Percentiles rank a stretch among this genome's conserved stretches.
These are phyloP conservation scores for Vinca minor DNA, from an alignment of 257 asterid species.

Conservation along the genomic window DNA sequence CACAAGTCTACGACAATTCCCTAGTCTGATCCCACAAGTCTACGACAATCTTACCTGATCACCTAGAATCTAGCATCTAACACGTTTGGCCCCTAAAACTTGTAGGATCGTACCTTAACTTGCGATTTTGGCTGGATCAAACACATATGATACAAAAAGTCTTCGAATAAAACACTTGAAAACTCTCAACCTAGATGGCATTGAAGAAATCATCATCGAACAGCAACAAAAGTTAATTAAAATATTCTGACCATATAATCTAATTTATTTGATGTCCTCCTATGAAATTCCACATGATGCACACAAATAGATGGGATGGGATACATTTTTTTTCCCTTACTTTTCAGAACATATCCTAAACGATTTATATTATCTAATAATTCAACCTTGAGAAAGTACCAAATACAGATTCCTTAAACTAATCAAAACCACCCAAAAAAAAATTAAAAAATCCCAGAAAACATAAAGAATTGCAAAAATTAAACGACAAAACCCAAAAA, in stretches of 20 bases:
- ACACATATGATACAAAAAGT: no score
- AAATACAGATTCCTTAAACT: not conserved
- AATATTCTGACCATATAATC: not conserved
- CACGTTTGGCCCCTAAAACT: no score
- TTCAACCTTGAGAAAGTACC: not conserved
- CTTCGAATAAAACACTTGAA: no score
- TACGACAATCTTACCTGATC: no score
- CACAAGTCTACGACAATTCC: no score
- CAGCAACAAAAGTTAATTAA: not conserved
- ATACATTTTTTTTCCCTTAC: no score
- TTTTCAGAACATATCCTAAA: no score
- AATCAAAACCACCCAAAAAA: not conserved
- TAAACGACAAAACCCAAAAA: no score
- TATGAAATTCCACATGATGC: not conserved
- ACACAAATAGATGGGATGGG: not conserved
- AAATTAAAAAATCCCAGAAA: not conserved
- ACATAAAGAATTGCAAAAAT: not conserved
- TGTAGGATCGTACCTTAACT: no score
- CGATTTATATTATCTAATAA: not conserved
- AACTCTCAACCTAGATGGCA: not conserved
- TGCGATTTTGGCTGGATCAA: no score
- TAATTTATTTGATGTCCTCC: not conserved
- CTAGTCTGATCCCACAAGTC: no score
- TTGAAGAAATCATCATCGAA: not conserved
- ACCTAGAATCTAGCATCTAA: no score